These are phyloP conservation scores for Leccinum rimulosum DNA, from an alignment of 768 basidiomycete species.

Conservation along the genomic window DNA sequence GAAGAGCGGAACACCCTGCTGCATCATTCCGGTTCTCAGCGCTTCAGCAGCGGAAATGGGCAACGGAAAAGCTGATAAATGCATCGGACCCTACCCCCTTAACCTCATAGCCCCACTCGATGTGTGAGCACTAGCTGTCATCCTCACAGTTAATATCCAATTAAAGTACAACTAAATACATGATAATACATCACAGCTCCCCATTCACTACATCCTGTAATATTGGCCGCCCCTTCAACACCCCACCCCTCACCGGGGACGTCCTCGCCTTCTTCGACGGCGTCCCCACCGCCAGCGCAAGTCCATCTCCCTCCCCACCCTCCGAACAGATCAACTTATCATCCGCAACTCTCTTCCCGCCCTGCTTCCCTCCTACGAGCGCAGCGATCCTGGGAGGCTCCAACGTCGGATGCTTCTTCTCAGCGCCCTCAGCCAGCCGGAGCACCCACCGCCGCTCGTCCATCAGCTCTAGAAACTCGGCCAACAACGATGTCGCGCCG, in stretches of 20 bases:
- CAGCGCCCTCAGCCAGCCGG: conserved; percentile 51
- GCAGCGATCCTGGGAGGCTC: conserved; percentile 11
- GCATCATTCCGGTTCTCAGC: too few relatives aligned
- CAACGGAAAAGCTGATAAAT: too few relatives aligned
- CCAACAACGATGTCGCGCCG: conserved; percentile 53
- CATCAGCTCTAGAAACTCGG: conserved; percentile 78
- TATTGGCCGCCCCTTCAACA: conserved; percentile 57
- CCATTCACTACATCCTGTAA: conserved; percentile 59
- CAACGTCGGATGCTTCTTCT: conserved; percentile 46
- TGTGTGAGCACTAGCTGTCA: neutral
- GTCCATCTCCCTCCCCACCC: neutral
- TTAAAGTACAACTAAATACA: neutral
- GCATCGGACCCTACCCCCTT: neutral
- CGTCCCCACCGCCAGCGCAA: conserved; percentile 2
- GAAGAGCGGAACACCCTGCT: conserved; percentile 17
- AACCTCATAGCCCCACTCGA: neutral
- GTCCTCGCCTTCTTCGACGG: conserved; percentile 39
- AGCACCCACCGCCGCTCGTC: conserved; percentile 71
- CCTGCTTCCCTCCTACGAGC: conserved; percentile 9
- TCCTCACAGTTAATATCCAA: neutral
- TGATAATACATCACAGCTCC: conserved; percentile 16
- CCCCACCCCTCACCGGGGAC: conserved; percentile 33
- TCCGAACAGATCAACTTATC: neutral
- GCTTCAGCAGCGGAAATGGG: neutral
- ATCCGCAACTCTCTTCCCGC: conserved; percentile 13